Evolutionary conservation across 495 filamentous ascomycete species (phyloP), one percentile per base, ranked within the genome.

Genomic region (Hyaloscypha bicolor): DNA sequence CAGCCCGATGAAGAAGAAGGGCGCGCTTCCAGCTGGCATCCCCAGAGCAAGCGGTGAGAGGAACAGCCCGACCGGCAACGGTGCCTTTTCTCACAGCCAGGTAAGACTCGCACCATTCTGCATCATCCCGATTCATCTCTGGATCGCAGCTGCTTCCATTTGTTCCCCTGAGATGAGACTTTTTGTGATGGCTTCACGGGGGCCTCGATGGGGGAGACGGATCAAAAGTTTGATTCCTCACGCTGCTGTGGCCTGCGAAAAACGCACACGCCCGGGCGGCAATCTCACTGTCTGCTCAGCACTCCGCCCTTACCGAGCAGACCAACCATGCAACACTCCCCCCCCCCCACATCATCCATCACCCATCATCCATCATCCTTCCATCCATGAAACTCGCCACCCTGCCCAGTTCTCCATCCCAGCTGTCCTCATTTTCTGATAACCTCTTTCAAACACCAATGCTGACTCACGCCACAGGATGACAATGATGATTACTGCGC

Each of bases 401-500:
- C 32, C 53, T 51, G 14, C 32, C 25, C 19, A 12, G 32, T 4
- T 35, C 52, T 12, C 11, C 37, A 0, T 59, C 33, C 53, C 52
- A 55, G 42, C 16, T 19, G 4, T 48, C 42, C 42, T 53, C 61
- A 32, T 35, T 37, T 37, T 69, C 32, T 19, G 25, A 57, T n/a
- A 57, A 51, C 32, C 35, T 37, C 29, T 52, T 60, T 53, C 16
- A 6, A 62, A 62, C 32, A 22, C 33, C 31, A 19, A 61, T 64
- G 61, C 71, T 73, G 62, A 73, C 67, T 67, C 60, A 61, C 57
- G 48, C 25, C 58, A 37, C 80, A 88, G 79, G 86, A 90, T 71
- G 91, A 96, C 58, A 97, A 97, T 74, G 91, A 93, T 69, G 95
- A 99, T 71, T 87, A 89, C 71, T 99, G 95, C 78, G 84, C 86